phyloP scores from a whole-genome alignment of 441 rosid genomes.

The Corymbia citriodora region DNA sequence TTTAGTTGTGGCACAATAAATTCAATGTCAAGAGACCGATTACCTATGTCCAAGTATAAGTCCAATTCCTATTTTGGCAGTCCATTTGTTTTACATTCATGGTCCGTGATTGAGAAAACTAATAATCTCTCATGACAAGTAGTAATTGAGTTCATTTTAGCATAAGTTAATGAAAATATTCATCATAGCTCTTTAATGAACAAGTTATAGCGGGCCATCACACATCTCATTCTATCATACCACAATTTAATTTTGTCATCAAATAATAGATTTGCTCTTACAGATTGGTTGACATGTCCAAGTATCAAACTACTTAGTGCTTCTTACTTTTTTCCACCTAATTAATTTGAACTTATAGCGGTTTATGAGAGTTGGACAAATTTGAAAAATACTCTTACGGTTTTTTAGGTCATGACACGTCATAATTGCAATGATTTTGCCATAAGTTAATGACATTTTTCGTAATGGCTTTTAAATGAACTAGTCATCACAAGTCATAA shows the following conservation, averaged over 20 bases:
- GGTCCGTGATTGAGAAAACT: neutral
- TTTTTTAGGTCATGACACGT: neutral
- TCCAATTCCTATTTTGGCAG: no score
- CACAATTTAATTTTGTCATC: neutral
- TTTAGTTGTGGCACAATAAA: neutral
- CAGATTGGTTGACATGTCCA: neutral
- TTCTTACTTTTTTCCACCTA: neutral
- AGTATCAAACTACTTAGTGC: neutral
- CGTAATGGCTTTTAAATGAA: neutral
- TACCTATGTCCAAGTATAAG: neutral
- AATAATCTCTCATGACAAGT: neutral
- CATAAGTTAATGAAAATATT: neutral
- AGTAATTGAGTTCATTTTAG: neutral
- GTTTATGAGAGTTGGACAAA: neutral
- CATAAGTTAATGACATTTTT: neutral
- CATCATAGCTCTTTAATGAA: rapidly evolving
- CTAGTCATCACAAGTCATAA: neutral
- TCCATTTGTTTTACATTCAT: no score
- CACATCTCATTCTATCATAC: neutral
- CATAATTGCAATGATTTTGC: neutral
- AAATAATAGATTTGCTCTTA: neutral
- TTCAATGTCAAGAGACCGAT: rapidly evolving
- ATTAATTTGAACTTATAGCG: neutral
- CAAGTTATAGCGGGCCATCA: neutral
- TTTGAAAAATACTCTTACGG: neutral